Percentiles rank a stretch among this genome's conserved stretches.
These are phyloP conservation scores for Chondrostereum purpureum DNA, from an alignment of 1,284 basidiomycete species.

Conservation along the genomic window DNA sequence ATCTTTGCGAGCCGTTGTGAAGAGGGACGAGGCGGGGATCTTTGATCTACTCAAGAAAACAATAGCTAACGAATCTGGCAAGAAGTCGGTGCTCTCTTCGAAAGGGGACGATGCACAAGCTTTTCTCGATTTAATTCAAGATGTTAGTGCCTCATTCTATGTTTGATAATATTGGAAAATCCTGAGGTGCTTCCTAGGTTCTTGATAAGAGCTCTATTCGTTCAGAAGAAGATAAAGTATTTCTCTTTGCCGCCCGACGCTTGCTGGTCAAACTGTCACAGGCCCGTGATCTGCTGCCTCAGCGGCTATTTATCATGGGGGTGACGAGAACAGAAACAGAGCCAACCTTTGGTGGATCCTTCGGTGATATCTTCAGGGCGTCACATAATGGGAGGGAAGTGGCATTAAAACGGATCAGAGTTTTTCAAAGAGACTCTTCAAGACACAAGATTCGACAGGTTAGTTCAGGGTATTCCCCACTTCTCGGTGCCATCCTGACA, in stretches of 20 bases:
- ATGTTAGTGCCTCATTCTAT: constrained; percentile 7
- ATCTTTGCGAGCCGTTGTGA: constrained; percentile 14
- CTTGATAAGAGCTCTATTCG: constrained; percentile 5
- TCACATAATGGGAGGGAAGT: constrained; percentile 17
- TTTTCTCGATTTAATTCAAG: constrained; percentile 17
- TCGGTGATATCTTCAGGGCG: constrained; percentile 19
- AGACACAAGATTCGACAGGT: constrained; percentile 10
- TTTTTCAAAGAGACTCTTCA: constrained; percentile 13
- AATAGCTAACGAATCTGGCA: constrained; percentile 8
- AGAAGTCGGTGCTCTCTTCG: constrained; percentile 13
- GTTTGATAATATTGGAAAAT: neutral
- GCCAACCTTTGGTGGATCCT: constrained; percentile 17
- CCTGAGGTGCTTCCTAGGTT: constrained; percentile 5
- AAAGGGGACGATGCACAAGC: constrained; percentile 16
- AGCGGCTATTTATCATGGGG: constrained; percentile 17
- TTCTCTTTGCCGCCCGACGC: constrained; percentile 15
- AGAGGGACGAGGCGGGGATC: constrained; percentile 16
- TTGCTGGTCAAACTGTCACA: constrained; percentile 21
- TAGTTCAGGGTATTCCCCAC: neutral
- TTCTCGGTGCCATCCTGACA: neutral
- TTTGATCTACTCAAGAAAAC: constrained; percentile 11
- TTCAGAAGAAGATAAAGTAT: constrained; percentile 5
- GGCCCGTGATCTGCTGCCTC: constrained; percentile 17
- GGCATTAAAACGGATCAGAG: constrained; percentile 17
- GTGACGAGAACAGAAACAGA: constrained; percentile 14